Evolutionary conservation across 805 yeast genomes (phyloP).

Genomic region (Ogataea paraovalis): DNA sequence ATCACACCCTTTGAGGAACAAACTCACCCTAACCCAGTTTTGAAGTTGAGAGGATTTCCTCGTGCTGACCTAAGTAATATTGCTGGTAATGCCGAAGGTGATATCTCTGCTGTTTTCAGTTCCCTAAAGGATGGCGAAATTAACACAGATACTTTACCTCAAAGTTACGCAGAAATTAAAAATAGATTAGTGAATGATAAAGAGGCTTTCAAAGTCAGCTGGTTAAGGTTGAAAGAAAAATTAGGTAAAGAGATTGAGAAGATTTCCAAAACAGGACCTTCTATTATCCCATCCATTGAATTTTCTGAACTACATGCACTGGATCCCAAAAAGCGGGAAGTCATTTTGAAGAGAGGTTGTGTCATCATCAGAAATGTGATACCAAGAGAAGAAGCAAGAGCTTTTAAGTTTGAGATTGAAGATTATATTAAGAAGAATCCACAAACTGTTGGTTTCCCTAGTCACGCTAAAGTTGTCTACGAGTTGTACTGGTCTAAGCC

Average conservation of each 20-base stretch:
- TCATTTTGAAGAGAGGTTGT: constrained; percentile 24
- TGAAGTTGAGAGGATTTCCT: constrained; percentile 1
- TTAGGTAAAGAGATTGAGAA: constrained; percentile 18
- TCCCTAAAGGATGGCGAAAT: constrained; percentile 7
- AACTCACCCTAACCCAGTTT: not conserved
- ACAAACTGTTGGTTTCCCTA: constrained; percentile 28
- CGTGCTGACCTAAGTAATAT: constrained; percentile 10
- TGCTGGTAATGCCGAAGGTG: constrained; percentile 10
- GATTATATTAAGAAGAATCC: constrained; percentile 30
- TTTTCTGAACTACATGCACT: constrained; percentile 16
- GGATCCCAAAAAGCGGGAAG: constrained; percentile 4
- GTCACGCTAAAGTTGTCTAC: constrained; percentile 23
- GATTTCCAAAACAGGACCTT: constrained; percentile 21
- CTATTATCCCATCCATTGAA: constrained; percentile 14
- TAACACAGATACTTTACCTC: not conserved
- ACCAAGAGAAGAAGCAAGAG: constrained; percentile 21
- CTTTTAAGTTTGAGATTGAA: constrained; percentile 17
- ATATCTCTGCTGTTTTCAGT: constrained; percentile 14
- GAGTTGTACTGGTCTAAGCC: constrained; percentile 37
- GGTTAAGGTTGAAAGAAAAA: constrained; percentile 26
- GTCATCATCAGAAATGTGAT: constrained; percentile 31
- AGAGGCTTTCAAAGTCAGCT: constrained; percentile 23
- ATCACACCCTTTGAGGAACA: not conserved
- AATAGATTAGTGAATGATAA: constrained; percentile 20
- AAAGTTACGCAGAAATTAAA: constrained; percentile 11